Percentiles rank a stretch among this genome's conserved stretches.
Evolutionary conservation across 2,329 filamentous ascomycete genomes (phyloP).

Genomic region (Sclerotinia minor): DNA sequence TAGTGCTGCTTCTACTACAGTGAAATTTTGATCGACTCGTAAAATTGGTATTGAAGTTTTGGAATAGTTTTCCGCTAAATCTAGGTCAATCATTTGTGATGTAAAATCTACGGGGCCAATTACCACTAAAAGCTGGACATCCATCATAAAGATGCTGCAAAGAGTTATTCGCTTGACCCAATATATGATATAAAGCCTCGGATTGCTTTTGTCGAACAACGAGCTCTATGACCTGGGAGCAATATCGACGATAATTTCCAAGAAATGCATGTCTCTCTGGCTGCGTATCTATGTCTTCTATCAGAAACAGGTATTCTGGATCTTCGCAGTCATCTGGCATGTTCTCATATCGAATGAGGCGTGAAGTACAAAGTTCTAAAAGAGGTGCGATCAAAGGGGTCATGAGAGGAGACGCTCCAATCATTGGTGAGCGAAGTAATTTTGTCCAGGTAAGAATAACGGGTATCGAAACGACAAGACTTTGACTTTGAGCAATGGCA

Average conservation of each 20-base stretch:
- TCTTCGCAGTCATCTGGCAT: slow-evolving; percentile 81
- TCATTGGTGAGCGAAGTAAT: slow-evolving; percentile 69
- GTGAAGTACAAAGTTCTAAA: slow-evolving; percentile 77
- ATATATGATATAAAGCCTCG: slow-evolving; percentile 84
- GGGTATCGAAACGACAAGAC: slow-evolving; percentile 90
- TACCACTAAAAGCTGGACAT: slow-evolving; percentile 65
- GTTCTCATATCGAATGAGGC: slow-evolving; percentile 84
- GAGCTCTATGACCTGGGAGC: slow-evolving; percentile 80
- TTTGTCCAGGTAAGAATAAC: slow-evolving; percentile 88
- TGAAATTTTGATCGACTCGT: slow-evolving; percentile 83
- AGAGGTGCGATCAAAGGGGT: slow-evolving; percentile 69
- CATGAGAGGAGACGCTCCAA: slow-evolving; percentile 64
- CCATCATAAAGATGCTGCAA: slow-evolving; percentile 75
- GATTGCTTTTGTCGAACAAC: slow-evolving; percentile 80
- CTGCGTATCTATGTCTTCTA: slow-evolving; percentile 92
- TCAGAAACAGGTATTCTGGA: slow-evolving; percentile 75
- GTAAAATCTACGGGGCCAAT: slow-evolving; percentile 38
- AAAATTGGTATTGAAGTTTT: slow-evolving; percentile 74
- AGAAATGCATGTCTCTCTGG: slow-evolving; percentile 94
- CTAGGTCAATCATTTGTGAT: slow-evolving; percentile 18
- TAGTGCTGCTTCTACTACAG: slow-evolving; percentile 82
- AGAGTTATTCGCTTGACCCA: slow-evolving; percentile 73
- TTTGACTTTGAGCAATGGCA: slow-evolving; percentile 77
- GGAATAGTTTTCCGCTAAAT: slow-evolving; percentile 56
- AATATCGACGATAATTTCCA: slow-evolving; percentile 92